Base-by-base conservation (phyloP, 371 early-diverging fungal species). In the Lichtheimia ornata region DNA sequence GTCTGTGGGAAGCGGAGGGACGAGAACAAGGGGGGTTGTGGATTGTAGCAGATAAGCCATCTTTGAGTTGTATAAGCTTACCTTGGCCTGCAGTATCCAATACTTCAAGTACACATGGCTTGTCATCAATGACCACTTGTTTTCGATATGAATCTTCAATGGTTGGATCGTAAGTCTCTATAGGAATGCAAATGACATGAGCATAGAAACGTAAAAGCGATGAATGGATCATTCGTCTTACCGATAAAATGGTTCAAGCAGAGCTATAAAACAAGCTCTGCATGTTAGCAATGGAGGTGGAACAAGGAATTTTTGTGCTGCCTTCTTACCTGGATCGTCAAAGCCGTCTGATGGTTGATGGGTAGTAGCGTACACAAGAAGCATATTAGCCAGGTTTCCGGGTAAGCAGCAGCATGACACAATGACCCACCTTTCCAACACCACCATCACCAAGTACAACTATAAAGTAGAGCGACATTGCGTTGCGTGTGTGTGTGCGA, bases 131-230 rank as follows among this genome's bases (percentile, higher is more conserved):
- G 20, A 91, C 91, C 1, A 91, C 91, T 73, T 94, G 95, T 71
- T 91, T 92, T 51, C 91, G 84, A 70, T 96, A 96, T 96, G 94
- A 95, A 72, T 95, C 97, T 81, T 97, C 97, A 65, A 96, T 97
- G 27, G 97, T 97, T 35, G 97, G 97, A 84, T 96, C 96, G 71
- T 96, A 97, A 57, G 93, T 93, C 89, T 93, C 74, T 15, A n/a
- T 51, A 47, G 18, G 22, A 47, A 47, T 18, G 11, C 9, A 35
- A 9, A 11, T 11, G 11, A 35, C 7, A 28, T 28, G 28, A 35
- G 35, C 2, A 35, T 35, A 22, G 1, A 22, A 22, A 22, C 9
- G 9, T 35, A 35, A 35, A 9, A 35, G 9, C 30, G 6, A 35
- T 11, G 2, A 11, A 35, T 30, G 30, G 7, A 30, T 30, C 11